Base-by-base conservation (phyloP, 2,329 filamentous ascomycete genomes). In the Hypocrella siamensis region DNA sequence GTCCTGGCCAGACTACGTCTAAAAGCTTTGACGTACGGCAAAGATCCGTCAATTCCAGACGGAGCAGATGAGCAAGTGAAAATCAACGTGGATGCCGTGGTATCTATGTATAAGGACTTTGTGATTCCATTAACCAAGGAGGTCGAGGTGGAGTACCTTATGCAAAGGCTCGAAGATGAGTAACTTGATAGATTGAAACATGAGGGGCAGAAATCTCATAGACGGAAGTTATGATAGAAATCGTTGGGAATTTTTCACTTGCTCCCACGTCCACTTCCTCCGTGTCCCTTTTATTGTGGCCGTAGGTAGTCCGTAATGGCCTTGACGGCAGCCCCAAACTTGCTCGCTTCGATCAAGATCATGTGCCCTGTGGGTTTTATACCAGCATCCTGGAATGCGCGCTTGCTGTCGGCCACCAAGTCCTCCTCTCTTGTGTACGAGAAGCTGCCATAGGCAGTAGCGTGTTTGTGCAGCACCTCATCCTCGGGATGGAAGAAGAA, bases 91-190 rank as follows among this genome's bases (percentile, higher is more conserved):
- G 84, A 96, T 38, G 86, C 86, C 1, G 84, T 93, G 17, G 83
- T 93, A 31, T 66, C 69, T 40, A 88, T 93, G 79, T 93, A 93
- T 60, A 74, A 75, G 67, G 72, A 93, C 53, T 82, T 81, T 57
- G 86, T 98, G 38, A 98, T 98, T 44, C 90, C 90, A 1, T 58
- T 96, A 53, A 98, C 90, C n/a, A 98, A 98, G 57, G 79, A 85
- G 40, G 88, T 98, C 26, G 90, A 98, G 63, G 85, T 98, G 8
- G 90, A 98, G 46, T 98, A 98, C 53, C 63, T 98, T 44, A 93
- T 98, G 83, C 84, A 96, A 57, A 71, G 90, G 40, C 61, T 98
- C 33, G 71, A 73, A 29, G 31, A 2, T 11, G 17, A 22, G 12
- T 17, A 22, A 7, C 15, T 17, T n/a, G n/a, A n/a, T 31, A 22